phyloP scores from a whole-genome alignment of 441 rosid species.

The Brassica balearica region DNA sequence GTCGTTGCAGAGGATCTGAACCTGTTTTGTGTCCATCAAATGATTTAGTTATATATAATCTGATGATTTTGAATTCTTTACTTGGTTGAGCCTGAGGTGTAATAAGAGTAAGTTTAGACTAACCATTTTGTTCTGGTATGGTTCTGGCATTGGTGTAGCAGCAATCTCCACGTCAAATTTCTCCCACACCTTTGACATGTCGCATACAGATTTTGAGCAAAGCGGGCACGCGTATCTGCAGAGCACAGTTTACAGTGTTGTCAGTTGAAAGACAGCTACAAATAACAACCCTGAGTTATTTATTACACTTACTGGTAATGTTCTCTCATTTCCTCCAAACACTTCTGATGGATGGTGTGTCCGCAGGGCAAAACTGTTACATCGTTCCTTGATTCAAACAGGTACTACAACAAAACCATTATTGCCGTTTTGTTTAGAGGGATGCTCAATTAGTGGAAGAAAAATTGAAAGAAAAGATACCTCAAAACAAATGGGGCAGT shows the following conservation, averaged over 20 bases:
- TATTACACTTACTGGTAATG: constrained; percentile 67
- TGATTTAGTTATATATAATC: not conserved
- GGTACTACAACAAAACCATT: constrained; percentile 56
- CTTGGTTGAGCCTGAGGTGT: not conserved
- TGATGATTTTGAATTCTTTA: not conserved
- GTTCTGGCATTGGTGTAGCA: constrained; percentile 81
- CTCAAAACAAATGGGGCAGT: constrained; percentile 95
- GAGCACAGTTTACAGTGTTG: not conserved
- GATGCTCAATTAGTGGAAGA: not conserved
- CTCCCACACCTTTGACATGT: constrained; percentile 96
- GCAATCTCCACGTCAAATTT: constrained; percentile 77
- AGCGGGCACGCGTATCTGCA: constrained; percentile 91
- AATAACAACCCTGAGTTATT: not conserved
- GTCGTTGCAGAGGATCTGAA: constrained; percentile 86
- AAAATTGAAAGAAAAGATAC: constrained; percentile 39
- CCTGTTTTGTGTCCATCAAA: constrained; percentile 48
- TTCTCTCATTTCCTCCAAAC: constrained; percentile 84
- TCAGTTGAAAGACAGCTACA: not conserved
- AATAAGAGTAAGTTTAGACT: not conserved
- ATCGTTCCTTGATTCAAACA: constrained; percentile 74
- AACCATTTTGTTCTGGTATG: constrained; percentile 65
- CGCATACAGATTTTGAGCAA: constrained; percentile 86
- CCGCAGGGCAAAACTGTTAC: constrained; percentile 84
- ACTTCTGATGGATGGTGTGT: constrained; percentile 78
- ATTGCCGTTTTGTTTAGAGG: not conserved